Evolutionary conservation across 805 yeast species (phyloP), one percentile per base, ranked within the genome.

Genomic region (Isabelozyma rhagii): DNA sequence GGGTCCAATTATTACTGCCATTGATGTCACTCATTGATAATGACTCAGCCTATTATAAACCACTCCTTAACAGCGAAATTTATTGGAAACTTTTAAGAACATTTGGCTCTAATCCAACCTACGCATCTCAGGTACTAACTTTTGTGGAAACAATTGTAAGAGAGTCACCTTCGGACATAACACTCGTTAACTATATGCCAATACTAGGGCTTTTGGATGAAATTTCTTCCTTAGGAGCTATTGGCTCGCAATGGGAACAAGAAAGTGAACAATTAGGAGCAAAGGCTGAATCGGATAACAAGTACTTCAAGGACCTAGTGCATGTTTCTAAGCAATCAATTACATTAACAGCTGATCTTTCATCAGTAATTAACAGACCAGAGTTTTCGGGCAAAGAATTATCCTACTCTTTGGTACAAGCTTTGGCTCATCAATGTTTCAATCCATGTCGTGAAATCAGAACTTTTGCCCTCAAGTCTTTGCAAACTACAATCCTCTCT

Each of bases 401-500:
- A 17, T 72, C 82, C 56, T 79, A 78, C 55, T 86, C 96, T 1
- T 72, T 89, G 52, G 74, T 87, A 28, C 93, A 89, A 61, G 96
- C 96, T 0, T 74, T 91, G 47, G 90, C 94, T 0, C 93, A 87
- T 59, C 97, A 92, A 64, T 88, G 97, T 63, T 79, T 87, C 62
- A 91, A 91, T 59, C 96, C 97, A 15, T 89, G 96, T 63, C 74
- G 89, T 27, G 91, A 88, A 60, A 72, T 91, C 9, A 73, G 96
- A 39, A 66, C 78, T 0, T 81, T 77, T 63, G 92, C 96, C 0
- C 67, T 90, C 41, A 75, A 76, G 17, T 66, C 80, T 0, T 74
- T 92, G 46, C 87, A 87, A 51, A 68, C 73, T 5, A 69, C 79
- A 4, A 59, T 84, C 9, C 66, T 84, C 10, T 71, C 83, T 3